phyloP scores from a whole-genome alignment of 371 early-diverging fungal species.

The Apophysomyces trapeziformis region DNA sequence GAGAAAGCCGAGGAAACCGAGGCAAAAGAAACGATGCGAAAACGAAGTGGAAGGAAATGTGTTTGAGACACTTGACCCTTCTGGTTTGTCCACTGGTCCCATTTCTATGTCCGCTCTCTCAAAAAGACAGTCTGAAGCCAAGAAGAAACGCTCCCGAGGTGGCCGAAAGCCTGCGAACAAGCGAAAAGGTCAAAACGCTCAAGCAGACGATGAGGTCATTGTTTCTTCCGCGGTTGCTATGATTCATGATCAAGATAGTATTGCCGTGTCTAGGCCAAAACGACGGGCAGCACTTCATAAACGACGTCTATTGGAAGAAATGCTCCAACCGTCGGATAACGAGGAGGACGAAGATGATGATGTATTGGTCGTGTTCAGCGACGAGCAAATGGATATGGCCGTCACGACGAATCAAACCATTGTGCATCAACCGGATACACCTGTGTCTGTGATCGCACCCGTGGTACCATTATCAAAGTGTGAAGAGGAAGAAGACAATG shows the following conservation, averaged over 20 bases:
- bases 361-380: constrained; percentile 39
- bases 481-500: constrained; percentile 24
- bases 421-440: constrained; percentile 30
- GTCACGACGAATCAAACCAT: constrained; percentile 50
- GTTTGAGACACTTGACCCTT: constrained; percentile 1
- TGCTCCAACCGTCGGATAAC: constrained; percentile 45
- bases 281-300: constrained; percentile 51
- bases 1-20: constrained; percentile 17
- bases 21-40: constrained; percentile 7
- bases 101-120: constrained; percentile 49
- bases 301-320: constrained; percentile 47
- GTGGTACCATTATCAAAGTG: neutral
- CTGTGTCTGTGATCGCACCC: constrained; percentile 8
- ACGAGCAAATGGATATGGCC: constrained; percentile 49
- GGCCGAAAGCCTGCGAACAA: constrained; percentile 15
- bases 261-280: constrained; percentile 46
- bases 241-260: constrained; percentile 34
- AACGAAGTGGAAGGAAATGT: constrained; percentile 14
- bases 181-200: constrained; percentile 13
- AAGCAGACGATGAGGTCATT: constrained; percentile 23
- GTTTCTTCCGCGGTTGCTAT: constrained; percentile 26
- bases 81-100: constrained; percentile 26
- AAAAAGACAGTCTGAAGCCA: constrained; percentile 21
- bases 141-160: constrained; percentile 6
- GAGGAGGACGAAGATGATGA: constrained; percentile 29